Conservation (phyloP, 139 green algal species). For the Volvox reticuliferus region DNA sequence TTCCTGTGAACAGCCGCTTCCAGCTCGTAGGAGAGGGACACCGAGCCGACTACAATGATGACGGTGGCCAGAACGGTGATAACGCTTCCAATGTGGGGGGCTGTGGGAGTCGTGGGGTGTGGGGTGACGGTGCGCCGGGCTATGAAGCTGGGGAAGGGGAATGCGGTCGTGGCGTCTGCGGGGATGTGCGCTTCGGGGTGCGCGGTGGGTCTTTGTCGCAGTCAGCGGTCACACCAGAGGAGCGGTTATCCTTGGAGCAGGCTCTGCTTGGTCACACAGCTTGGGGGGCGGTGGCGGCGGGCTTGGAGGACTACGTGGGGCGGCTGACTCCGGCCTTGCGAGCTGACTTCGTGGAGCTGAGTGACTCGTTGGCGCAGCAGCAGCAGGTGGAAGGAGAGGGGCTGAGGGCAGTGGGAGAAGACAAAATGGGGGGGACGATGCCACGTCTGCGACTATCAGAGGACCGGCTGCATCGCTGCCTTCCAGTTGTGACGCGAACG, state of each 20-base stretch:
- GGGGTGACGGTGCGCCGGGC: not conserved
- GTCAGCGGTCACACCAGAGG: not conserved
- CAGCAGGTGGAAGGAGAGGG: not conserved
- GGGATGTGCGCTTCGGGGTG: no score
- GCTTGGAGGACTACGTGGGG: constrained; percentile 52
- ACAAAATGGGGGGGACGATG: not conserved
- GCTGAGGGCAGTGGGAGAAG: not conserved
- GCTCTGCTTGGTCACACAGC: constrained; percentile 68
- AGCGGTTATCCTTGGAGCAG: constrained; percentile 46
- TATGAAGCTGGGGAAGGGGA: not conserved
- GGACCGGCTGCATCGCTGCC: not conserved
- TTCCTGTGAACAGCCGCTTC: not conserved
- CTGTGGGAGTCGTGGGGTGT: not conserved
- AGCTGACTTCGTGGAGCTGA: constrained; percentile 77
- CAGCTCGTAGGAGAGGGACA: not conserved
- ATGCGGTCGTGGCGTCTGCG: not conserved
- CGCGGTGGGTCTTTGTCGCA: no score
- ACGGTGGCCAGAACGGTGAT: not conserved
- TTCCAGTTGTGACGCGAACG: constrained; percentile 54
- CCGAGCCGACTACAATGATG: not conserved
- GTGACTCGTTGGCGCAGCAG: not conserved
- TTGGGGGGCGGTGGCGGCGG: constrained; percentile 36
- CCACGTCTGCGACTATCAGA: not conserved
- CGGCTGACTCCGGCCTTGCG: constrained; percentile 46
- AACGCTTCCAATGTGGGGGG: not conserved